Evolutionary conservation across 1,284 basidiomycete genomes (phyloP), one percentile per base, ranked within the genome.

Genomic region (Ceraceosorus guamensis): DNA sequence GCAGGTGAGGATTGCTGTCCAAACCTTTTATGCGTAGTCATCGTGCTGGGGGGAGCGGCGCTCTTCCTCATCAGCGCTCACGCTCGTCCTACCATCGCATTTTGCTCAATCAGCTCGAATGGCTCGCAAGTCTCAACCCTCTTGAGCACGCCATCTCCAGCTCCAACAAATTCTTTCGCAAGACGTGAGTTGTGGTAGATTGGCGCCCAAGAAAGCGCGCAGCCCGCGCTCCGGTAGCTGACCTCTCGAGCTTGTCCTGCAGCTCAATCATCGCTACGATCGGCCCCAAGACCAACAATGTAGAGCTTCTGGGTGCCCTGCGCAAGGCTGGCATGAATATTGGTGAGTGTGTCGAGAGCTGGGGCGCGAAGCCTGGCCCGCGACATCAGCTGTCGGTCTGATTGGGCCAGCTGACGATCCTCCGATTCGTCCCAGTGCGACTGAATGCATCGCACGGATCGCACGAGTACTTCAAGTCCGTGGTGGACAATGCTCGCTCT

Each of bases 311-410:
- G 50, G 67, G 64, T 46, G 64, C 66, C 50, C 71, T 76, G 45
- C 69, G 72, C 33, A 63, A 68, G 56, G 67, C 71, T 5, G 73
- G 73, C 43, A 73, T 76, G 68, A 76, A 76, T 65, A 76, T 76
- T 51, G 60, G 57, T 66, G 45, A n/a, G 56, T 62, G n/a, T 6
- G 8, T 24, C 13, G 13, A n/a, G n/a, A n/a, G n/a, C n/a, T n/a
- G n/a, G n/a, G n/a, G n/a, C n/a, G n/a, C n/a, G n/a, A n/a, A n/a
- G n/a, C n/a, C n/a, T n/a, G 32, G 32, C 51, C 31, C 13, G 14
- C 10, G 7, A 11, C 24, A 31, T 31, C 53, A 16, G 24, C 53
- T 55, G 31, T 46, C 45, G 43, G 39, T 31, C n/a, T n/a, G n/a
- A n/a, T n/a, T n/a, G 24, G 16, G 31, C 50, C 37, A 16, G 10